Evolutionary conservation across 2,329 filamentous ascomycete species (phyloP).

Genomic region (Pseudonectria foliicola): DNA sequence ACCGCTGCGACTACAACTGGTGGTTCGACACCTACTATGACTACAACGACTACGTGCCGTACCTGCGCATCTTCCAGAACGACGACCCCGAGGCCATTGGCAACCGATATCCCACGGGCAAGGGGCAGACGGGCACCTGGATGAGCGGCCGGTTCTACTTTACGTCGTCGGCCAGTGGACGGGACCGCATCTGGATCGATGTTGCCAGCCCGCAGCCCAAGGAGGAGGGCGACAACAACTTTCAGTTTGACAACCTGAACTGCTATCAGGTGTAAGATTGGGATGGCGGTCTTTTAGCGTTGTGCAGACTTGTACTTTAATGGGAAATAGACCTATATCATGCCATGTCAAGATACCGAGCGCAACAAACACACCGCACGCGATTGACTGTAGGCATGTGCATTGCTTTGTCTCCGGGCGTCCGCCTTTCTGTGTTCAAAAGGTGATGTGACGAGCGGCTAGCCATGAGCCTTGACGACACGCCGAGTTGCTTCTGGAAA

Average conservation of each 20-base stretch:
- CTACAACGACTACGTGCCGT: background rate
- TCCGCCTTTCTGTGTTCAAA: no score
- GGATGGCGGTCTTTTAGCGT: no score
- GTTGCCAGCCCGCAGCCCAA: constrained; percentile 2
- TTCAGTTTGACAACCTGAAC: background rate
- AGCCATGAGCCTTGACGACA: no score
- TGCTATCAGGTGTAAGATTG: no score
- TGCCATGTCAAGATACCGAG: no score
- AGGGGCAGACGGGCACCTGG: background rate
- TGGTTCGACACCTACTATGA: background rate
- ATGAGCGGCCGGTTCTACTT: background rate
- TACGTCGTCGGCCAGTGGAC: background rate
- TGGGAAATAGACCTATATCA: no score
- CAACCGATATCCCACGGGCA: constrained; percentile 1
- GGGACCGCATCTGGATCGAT: constrained; percentile 5
- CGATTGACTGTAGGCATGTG: no score
- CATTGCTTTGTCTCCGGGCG: no score
- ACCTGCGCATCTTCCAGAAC: constrained; percentile 1
- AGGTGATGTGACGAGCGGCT: no score
- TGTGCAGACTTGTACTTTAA: no score
- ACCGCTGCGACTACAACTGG: background rate
- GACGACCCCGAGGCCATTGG: constrained; percentile 1
- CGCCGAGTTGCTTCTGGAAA: no score
- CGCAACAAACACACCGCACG: no score
- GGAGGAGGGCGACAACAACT: background rate